Base-by-base conservation (phyloP, 495 filamentous ascomycete species). In the Xylaria cubensis region DNA sequence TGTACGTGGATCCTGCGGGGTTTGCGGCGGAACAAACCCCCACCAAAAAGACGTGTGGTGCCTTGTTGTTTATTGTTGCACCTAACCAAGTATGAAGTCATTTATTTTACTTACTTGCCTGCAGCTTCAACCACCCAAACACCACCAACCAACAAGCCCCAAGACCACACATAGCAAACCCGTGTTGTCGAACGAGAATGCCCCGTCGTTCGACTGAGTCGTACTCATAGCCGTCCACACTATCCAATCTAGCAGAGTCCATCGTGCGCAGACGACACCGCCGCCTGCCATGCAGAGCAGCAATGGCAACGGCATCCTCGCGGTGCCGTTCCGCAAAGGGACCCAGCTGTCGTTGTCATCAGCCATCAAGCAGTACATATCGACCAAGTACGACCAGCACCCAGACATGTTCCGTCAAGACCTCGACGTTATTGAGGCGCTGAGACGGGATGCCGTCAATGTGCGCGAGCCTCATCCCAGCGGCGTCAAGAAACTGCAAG, bases 301-400 rank as follows among this genome's bases (percentile, higher is more conserved):
- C 59, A 71, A 64, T 19, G 42, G 41, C 55, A 77, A 69, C 74
- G 87, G 85, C 73, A 82, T 88, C 70, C 81, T 89, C 67, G 84
- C 82, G 73, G 80, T 99, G 73, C 95, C 95, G 5, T 99, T 99
- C 82, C 94, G 96, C 72, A 92, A 90, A 74, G 94, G 94, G 53
- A 88, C 91, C 73, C 82, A 90, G 41, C 86, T 97, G 64, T 91
- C 90, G 69, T 86, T 98, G 48, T 92, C 93, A 46, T 82, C 85
- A 74, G 91, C 95, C 46, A 94, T 99, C 76, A 94, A 93, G 73
- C 93, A 97, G 77, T 98, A 99, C 84, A 99, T 99, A 73, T 97
- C 93, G 51, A 92, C 90, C 78, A 98, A 98, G 88, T 99, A 99
- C 92, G 96, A 98, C 82, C 96, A 99, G 79, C 96, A 97, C 81